A percentile compares a stretch with the other conserved stretches of the same genome.
Evolutionary conservation across 139 green algal species (phyloP).

Genomic region (Tetradesmus lagerheimii): DNA sequence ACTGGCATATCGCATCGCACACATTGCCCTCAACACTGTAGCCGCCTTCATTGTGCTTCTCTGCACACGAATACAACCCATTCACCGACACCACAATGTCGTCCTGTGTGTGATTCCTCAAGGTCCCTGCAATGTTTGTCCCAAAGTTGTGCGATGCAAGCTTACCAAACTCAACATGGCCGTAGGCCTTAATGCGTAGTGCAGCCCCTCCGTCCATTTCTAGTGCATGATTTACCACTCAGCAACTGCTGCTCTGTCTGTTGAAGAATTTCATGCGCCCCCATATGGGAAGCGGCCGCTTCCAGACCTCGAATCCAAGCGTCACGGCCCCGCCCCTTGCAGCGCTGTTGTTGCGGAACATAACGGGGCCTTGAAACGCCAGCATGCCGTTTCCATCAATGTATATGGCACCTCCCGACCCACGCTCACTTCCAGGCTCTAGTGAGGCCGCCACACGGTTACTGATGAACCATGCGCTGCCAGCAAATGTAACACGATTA

Average conservation of each 20-base stretch:
- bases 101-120: too few relatives aligned
- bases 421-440: not conserved
- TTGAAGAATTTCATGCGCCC: not conserved
- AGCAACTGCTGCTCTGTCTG: not conserved
- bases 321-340: not conserved
- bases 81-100: too few relatives aligned
- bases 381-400: not conserved
- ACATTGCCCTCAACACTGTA: too few relatives aligned
- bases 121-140: not conserved
- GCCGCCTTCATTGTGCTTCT: too few relatives aligned
- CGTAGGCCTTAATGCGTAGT: not conserved
- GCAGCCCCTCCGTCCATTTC: not conserved
- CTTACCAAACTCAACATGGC: not conserved
- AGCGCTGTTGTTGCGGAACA: not conserved
- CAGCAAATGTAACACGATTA: not conserved
- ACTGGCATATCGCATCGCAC: too few relatives aligned
- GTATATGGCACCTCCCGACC: not conserved
- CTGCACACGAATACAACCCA: too few relatives aligned
- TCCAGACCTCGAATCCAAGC: not conserved
- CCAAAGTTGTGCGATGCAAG: not conserved
- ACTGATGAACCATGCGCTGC: not conserved
- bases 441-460: not conserved
- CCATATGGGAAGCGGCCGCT: too few relatives aligned
- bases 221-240: not conserved
- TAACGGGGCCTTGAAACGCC: not conserved